Evolutionary conservation across 2,329 filamentous ascomycete genomes (phyloP), one percentile per base, ranked within the genome.

Genomic region (Phaeosphaeriaceae sp.): DNA sequence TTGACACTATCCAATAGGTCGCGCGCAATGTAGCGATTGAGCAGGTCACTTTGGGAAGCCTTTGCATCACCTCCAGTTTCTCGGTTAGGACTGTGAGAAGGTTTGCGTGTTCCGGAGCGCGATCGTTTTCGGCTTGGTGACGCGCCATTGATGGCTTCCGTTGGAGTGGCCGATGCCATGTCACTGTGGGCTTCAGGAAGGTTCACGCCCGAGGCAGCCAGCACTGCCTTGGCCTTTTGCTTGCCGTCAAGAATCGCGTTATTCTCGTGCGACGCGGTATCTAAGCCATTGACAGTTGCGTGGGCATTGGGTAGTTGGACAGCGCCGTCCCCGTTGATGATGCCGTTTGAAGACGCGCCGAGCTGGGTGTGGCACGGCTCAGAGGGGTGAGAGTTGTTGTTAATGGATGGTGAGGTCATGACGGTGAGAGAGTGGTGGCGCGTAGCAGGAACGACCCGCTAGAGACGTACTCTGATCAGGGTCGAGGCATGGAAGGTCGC

Each of bases 11-110:
- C 80, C 3, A 83, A 64, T 36, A 86, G 77, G 63, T 89, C 86
- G 63, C 85, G 83, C 58, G 83, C 80, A 42, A 86, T 80, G 72
- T 88, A 88, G 63, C 85, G 80, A 42, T 87, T 80, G 30, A 89
- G 76, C 29, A 85, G 72, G 23, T 82, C 76, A 11, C 56, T 66
- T 61, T 71, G 67, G 59, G 60, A 71, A 58, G 57, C 58, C 49
- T 72, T 58, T 62, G 65, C 54, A 64, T 68, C 17, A 72, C 78
- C 59, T 76, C 74, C 37, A 16, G 39, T 41, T 63, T 71, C 52
- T 61, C 74, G 52, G 63, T 70, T 37, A 54, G 68, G 58, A 15
- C 63, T 61, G 3, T 73, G 74, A 17, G 79, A 68, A 6, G 75
- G 78, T 21, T 79, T 76, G 52, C 79, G 79, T 15, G 83, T 83